Conservation (phyloP, 192 early-diverging fungal species). For the Borealophlyctis nickersoniae region DNA sequence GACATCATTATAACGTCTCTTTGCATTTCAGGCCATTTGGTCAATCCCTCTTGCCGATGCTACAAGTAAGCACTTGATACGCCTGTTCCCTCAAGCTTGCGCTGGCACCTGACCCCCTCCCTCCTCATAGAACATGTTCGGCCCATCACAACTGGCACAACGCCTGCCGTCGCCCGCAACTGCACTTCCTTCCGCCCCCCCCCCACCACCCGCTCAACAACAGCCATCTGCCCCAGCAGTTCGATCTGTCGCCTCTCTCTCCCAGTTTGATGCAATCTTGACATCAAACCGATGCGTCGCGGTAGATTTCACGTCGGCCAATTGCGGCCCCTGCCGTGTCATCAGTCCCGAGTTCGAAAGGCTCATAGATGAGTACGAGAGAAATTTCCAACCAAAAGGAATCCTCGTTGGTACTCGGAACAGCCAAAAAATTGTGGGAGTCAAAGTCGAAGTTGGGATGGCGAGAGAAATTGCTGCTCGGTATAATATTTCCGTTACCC, state of each 20-base stretch:
- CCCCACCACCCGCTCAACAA: slow-evolving; percentile 9
- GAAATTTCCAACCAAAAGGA: slow-evolving; percentile 13
- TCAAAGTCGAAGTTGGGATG: slow-evolving; percentile 58
- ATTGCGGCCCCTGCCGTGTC: slow-evolving; percentile 65
- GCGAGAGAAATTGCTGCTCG: slow-evolving; percentile 50
- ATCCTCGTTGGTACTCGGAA: slow-evolving; percentile 10
- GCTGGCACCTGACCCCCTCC: too few relatives aligned
- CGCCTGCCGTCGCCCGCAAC: slow-evolving; percentile 27
- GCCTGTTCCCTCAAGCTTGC: too few relatives aligned
- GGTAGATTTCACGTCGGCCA: slow-evolving; percentile 68
- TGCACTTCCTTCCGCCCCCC: slow-evolving; percentile 18
- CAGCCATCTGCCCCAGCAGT: slow-evolving; percentile 22
- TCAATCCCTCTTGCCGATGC: slow-evolving; percentile 34
- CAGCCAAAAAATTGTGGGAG: slow-evolving; percentile 48
- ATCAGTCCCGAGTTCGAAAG: slow-evolving; percentile 69
- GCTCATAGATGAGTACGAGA: slow-evolving; percentile 34
- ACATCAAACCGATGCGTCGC: slow-evolving; percentile 50
- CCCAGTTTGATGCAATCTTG: slow-evolving; percentile 42
- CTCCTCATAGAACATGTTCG: slow-evolving; percentile 36
- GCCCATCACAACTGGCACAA: slow-evolving; percentile 33
- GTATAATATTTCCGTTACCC: slow-evolving; percentile 61
- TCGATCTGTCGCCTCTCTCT: slow-evolving; percentile 36
- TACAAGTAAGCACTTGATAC: slow-evolving; percentile 13
- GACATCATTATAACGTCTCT: too few relatives aligned
- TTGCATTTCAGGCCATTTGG: slow-evolving; percentile 46